Percentiles rank a stretch among this genome's conserved stretches.
Conservation (phyloP, 164 flowering plant genomes). For the Taxillus chinensis region DNA sequence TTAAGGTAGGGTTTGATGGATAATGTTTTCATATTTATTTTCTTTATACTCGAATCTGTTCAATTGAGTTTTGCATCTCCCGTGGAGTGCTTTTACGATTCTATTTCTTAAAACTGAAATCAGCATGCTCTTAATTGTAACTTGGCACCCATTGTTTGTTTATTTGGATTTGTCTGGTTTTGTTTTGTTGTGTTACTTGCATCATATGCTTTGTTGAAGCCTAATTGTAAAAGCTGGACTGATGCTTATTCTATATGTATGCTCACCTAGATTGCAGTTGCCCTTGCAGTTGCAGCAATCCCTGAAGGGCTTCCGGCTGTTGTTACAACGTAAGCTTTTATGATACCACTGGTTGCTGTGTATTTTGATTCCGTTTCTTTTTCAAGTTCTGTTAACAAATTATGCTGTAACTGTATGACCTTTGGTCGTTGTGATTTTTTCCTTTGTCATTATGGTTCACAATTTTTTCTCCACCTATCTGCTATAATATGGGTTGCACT, state of each 20-base stretch:
- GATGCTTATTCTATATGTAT: background rate
- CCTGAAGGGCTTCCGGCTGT: conserved; percentile 99
- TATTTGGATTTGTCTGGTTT: too few species aligned
- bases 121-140: background rate
- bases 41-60: background rate
- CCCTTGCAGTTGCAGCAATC: conserved; percentile 99
- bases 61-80: too few species aligned
- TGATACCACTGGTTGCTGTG: background rate
- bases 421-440: background rate
- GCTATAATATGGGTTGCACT: too few species aligned
- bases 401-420: background rate
- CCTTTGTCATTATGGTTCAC: too few species aligned
- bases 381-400: too few species aligned
- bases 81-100: background rate
- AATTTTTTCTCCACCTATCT: too few species aligned
- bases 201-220: too few species aligned
- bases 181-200: too few species aligned
- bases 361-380: background rate
- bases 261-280: conserved; percentile 81
- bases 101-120: background rate
- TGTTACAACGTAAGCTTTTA: conserved; percentile 82
- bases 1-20: conserved; percentile 50
- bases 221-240: too few species aligned
- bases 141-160: too few species aligned
- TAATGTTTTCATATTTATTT: background rate